Percentiles rank a stretch among this genome's conserved stretches.
Conservation (phyloP, 2,329 filamentous ascomycete species). For the Cordyceps cicadae region DNA sequence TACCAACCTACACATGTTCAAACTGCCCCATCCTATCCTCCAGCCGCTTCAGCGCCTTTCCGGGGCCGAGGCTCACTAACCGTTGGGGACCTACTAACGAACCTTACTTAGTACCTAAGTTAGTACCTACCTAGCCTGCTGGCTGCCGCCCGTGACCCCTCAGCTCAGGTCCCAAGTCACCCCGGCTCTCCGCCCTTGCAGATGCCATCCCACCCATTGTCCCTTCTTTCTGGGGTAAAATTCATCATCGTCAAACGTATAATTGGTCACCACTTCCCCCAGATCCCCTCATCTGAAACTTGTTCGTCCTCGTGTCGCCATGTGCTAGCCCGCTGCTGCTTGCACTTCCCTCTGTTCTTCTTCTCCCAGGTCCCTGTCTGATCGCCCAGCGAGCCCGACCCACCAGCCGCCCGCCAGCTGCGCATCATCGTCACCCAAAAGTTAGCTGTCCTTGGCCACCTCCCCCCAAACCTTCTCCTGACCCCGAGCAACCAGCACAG, state of each 20-base stretch:
- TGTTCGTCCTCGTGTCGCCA: conserved; percentile 3
- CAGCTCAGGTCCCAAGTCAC: not conserved
- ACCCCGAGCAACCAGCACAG: conserved; percentile 2
- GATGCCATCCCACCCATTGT: not conserved
- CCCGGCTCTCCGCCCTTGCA: conserved; percentile 6
- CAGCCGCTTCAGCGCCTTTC: not conserved
- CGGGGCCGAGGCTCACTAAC: conserved; percentile 6
- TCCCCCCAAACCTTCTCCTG: not conserved
- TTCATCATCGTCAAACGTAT: not conserved
- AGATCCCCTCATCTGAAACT: not conserved
- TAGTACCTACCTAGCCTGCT: not conserved
- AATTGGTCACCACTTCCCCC: not conserved
- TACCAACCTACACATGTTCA: not conserved
- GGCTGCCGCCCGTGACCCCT: not conserved
- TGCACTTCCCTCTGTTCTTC: conserved; percentile 4
- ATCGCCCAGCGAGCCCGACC: conserved; percentile 6
- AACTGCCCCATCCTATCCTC: not conserved
- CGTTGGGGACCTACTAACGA: conserved; percentile 5
- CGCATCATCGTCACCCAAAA: conserved; percentile 2
- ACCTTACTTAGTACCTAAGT: too few relatives aligned
- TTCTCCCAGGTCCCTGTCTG: not conserved
- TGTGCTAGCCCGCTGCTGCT: conserved; percentile 10
- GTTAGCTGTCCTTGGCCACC: not conserved
- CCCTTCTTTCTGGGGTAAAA: not conserved
- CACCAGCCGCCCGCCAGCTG: conserved; percentile 1